Evolutionary conservation across 495 filamentous ascomycete species (phyloP), one percentile per base, ranked within the genome.

Genomic region (Friedmanniomyces endolithicus): DNA sequence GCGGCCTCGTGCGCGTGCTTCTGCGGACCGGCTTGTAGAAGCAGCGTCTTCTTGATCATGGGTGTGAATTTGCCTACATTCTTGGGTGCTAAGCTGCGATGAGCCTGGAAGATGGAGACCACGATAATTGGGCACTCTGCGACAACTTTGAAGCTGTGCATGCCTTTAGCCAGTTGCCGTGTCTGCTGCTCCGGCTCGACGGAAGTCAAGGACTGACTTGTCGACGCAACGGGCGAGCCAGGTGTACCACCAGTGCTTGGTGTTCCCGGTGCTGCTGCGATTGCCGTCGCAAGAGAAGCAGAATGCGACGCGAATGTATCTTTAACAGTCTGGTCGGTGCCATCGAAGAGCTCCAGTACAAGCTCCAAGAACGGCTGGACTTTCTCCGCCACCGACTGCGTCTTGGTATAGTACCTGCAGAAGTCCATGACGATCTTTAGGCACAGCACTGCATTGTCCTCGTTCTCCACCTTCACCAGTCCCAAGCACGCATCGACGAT

Each of bases 71-170:
- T 74, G 74, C 87, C 92, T 37, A 99, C 90, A 61, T 97, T 97
- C 40, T 77, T 75, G 23, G 78, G 71, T 1, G 95, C 92, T 24
- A 81, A 84, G 22, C 65, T 70, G 47, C 90, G 80, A 60, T 99
- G 87, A 1, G 88, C 84, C 69, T 97, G 92, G 71, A 99, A 97
- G 59, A 97, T 84, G 8, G 94, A 98, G 17, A 99, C 94, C 27
- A 99, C 94, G 53, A 97, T 96, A 56, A 99, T 99, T 1, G 94
- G 94, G 59, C 90, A 97, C 67, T 99, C 94, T 0, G 90, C 87
- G 16, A 97, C 78, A 33, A 99, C 94, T 69, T 97, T 99, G 77
- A 99, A 99, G 6, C 90, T 96, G 68, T 95, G 86, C 90, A 96
- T 95, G 17, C 94, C 92, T 65, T 85, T 88, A 39, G 88, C 71